Base-by-base conservation (phyloP, 1,284 basidiomycete species). In the Sporisorium scitamineum region DNA sequence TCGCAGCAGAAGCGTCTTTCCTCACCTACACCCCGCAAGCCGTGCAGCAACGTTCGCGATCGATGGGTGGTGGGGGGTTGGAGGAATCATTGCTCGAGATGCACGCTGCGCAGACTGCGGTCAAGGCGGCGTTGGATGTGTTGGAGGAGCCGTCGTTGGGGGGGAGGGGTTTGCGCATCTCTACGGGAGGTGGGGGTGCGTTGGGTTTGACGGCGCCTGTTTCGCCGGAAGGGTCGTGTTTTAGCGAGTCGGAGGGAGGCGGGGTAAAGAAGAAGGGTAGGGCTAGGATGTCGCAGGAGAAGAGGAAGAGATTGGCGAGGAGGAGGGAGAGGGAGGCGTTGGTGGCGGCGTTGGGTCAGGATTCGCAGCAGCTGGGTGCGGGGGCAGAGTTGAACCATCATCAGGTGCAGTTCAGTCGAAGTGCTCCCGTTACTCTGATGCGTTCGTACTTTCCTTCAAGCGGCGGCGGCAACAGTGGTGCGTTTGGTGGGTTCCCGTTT, bases 281-380 rank as follows among this genome's bases (percentile, higher is more conserved):
- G 5, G 79, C 79, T 7, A 37, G 79, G 14, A 81, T 81, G 79
- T 74, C 69, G 32, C 79, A 81, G 56, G 79, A 81, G 53, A 81
- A 81, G 56, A 65, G 79, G 5, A 75, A 74, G 39, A 34, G 79
- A 9, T 56, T 81, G 2, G 79, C 79, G 7, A 47, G 79, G 10
- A 47, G 79, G 13, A 50, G 75, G 13, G 79, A 81, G 29, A 39
- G 79, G 20, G 79, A 81, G 39, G 79, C 79, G 1, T 61, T 80
- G 8, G 29, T 78, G 3, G 61, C 58, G 2, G 42, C 54, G 4
- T 22, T 65, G 3, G 31, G n/a, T 3, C 48, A 48, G 1, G 8
- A 34, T 7, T 14, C 34, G 10, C 55, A 54, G 22, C 20, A n/a
- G 41, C 39, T 20, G 26, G 9, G 9, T 34, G 34, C 8, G 34